These are phyloP conservation scores for Stenocarpella maydis DNA, from an alignment of 2,329 filamentous ascomycete species.

Conservation along the genomic window DNA sequence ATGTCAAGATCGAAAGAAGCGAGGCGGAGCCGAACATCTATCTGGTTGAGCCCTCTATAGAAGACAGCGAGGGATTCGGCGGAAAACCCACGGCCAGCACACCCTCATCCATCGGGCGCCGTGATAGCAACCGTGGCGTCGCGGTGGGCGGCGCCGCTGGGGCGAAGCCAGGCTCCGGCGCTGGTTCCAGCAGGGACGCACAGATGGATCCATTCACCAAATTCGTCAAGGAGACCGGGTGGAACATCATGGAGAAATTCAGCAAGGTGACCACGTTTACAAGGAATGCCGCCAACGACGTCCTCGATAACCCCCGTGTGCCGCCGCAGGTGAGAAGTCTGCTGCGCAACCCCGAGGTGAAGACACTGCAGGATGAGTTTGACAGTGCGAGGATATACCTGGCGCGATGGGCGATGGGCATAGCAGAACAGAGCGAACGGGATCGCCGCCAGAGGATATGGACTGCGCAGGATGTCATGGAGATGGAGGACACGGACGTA, in stretches of 20 bases:
- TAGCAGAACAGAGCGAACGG: constrained; percentile 93
- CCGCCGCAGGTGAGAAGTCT: constrained; percentile 87
- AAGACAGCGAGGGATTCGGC: constrained; percentile 85
- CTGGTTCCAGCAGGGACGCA: constrained; percentile 63
- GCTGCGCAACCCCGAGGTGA: constrained; percentile 90
- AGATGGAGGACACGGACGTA: constrained; percentile 92
- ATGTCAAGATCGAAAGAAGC: constrained; percentile 83
- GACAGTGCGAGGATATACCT: constrained; percentile 95
- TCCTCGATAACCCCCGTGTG: constrained; percentile 89
- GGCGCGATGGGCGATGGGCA: constrained; percentile 97
- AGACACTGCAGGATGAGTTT: constrained; percentile 95
- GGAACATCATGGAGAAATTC: constrained; percentile 96
- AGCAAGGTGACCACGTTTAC: constrained; percentile 98
- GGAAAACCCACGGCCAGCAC: constrained; percentile 61
- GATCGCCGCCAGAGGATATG: constrained; percentile 88
- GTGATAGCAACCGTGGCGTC: constrained; percentile 46
- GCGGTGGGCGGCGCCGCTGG: constrained; percentile 47
- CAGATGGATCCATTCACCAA: constrained; percentile 94
- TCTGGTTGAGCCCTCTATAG: constrained; percentile 83
- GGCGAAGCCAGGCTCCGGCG: constrained; percentile 41
- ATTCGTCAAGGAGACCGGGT: constrained; percentile 91
- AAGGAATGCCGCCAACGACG: constrained; percentile 86
- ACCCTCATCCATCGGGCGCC: constrained; percentile 52
- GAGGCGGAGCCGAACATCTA: constrained; percentile 90
- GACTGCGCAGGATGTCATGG: constrained; percentile 91